These are phyloP conservation scores for Diplodia seriata DNA, from an alignment of 2,329 filamentous ascomycete genomes.

Conservation along the genomic window DNA sequence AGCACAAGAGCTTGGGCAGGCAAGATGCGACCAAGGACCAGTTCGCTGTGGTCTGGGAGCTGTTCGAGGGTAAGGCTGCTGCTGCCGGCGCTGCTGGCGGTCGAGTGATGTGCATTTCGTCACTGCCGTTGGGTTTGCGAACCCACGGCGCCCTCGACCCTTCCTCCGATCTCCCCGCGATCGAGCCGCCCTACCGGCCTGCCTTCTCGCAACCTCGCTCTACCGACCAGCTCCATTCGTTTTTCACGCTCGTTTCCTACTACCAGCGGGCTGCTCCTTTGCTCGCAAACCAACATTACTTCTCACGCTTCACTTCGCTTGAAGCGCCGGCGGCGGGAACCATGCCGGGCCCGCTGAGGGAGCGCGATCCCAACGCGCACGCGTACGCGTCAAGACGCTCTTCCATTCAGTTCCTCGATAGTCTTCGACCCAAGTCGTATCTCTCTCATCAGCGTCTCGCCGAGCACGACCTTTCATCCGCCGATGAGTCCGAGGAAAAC, in stretches of 20 bases:
- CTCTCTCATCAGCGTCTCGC: conserved; percentile 24
- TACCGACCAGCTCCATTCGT: background rate
- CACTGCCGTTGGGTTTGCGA: background rate
- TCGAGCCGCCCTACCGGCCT: background rate
- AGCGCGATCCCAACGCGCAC: conserved; percentile 37
- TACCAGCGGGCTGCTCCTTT: conserved; percentile 9
- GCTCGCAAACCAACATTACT: conserved; percentile 5
- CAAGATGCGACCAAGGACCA: background rate
- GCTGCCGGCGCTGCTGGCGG: background rate
- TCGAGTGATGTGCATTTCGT: conserved; percentile 12
- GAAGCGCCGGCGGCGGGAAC: background rate
- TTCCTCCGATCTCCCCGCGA: conserved; percentile 17
- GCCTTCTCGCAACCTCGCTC: conserved; percentile 8
- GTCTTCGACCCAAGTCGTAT: conserved; percentile 13
- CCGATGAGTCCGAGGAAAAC: conserved; percentile 25
- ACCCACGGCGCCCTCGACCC: background rate
- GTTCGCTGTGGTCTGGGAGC: background rate
- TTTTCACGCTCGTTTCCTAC: conserved; percentile 16
- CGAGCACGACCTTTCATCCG: conserved; percentile 35
- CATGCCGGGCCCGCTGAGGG: conserved; percentile 36
- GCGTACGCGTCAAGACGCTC: conserved; percentile 32
- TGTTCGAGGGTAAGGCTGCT: conserved; percentile 9
- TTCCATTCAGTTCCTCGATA: conserved; percentile 11
- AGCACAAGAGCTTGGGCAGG: conserved; percentile 11
- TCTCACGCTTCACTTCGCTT: background rate